Conservation (phyloP, 495 filamentous ascomycete genomes). For the Talaromyces wortmannii region DNA sequence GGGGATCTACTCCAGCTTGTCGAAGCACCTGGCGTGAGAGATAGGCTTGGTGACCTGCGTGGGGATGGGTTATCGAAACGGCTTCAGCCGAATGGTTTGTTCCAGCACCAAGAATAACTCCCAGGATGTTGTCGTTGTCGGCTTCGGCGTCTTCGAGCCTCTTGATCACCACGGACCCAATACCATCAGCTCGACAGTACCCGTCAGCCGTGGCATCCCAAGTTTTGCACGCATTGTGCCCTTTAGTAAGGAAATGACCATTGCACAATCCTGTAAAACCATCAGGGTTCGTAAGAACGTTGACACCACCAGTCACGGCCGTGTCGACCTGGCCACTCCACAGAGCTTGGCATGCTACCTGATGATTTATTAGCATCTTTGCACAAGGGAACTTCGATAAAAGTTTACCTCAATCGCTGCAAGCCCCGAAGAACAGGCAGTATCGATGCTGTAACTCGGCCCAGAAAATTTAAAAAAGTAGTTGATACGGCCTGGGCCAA, state of each 20-base stretch:
- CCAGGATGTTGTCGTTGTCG: constrained; percentile 40
- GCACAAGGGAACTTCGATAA: background rate
- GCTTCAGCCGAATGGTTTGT: constrained; percentile 44
- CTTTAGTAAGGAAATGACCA: constrained; percentile 60
- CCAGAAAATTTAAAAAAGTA: constrained; percentile 68
- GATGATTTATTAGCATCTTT: constrained; percentile 43
- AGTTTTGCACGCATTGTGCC: constrained; percentile 55
- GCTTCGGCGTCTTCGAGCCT: constrained; percentile 36
- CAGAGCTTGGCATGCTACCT: constrained; percentile 55
- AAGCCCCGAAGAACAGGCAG: constrained; percentile 63
- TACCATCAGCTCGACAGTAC: constrained; percentile 54
- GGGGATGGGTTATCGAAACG: constrained; percentile 35
- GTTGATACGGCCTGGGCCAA: constrained; percentile 40
- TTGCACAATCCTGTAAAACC: constrained; percentile 62
- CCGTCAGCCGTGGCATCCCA: constrained; percentile 65
- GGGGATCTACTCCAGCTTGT: constrained; percentile 36
- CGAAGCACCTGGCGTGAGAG: constrained; percentile 35
- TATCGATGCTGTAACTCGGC: constrained; percentile 67
- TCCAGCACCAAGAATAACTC: constrained; percentile 23
- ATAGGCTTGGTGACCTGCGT: constrained; percentile 38
- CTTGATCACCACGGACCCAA: constrained; percentile 38
- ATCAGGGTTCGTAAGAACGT: constrained; percentile 59
- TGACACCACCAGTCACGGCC: constrained; percentile 65
- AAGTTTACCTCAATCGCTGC: background rate
- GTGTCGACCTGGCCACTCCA: constrained; percentile 63